Base-by-base conservation (phyloP, 2,329 filamentous ascomycete species). In the Pseudocercospora crystallina region DNA sequence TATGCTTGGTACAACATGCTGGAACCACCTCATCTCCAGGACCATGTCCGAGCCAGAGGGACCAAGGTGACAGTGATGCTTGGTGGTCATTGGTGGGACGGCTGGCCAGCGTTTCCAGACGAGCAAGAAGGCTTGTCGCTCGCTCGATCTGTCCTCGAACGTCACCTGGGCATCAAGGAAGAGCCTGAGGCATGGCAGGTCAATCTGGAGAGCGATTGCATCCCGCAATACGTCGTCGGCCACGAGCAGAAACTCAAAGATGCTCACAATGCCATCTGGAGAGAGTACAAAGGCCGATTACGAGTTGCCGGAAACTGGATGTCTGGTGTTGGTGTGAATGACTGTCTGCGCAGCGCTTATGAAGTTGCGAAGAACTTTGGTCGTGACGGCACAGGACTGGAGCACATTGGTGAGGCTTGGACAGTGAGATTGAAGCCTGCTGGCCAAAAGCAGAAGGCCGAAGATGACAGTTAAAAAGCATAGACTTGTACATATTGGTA, bases 61-160 rank as follows among this genome's bases (percentile, higher is more conserved):
- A 95, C 90, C 11, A 96, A 95, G 69, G 72, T 97, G 46, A 96
- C 92, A 12, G 88, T 97, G 61, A 95, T 99, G 84, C 76, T 99
- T 49, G 94, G 94, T 52, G 94, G 94, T 1, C 90, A 96, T 72
- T 90, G 89, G 80, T 97, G 89, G 89, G 79, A 90, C 67, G 80
- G 75, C 51, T 83, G 79, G 74, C 64, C 70, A 2, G 72, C 75
- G 34, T 82, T 81, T 50, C 90, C 90, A 0, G 74, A 80, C 43
- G 78, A 84, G 54, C 76, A 84, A 11, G 79, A 87, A 58, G 90
- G 83, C 12, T 73, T 87, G 20, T 66, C 71, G 5, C 86, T 92
- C 80, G 90, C 91, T 31, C 80, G 81, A 54, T 71, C 76, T 1
- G 75, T 95, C 5, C 74, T 96, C 1, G 72, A 80, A 55, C 80